These are phyloP conservation scores for Isoetes engelmannii DNA, from an alignment of 83 land plant genomes.

Conservation along the genomic window DNA sequence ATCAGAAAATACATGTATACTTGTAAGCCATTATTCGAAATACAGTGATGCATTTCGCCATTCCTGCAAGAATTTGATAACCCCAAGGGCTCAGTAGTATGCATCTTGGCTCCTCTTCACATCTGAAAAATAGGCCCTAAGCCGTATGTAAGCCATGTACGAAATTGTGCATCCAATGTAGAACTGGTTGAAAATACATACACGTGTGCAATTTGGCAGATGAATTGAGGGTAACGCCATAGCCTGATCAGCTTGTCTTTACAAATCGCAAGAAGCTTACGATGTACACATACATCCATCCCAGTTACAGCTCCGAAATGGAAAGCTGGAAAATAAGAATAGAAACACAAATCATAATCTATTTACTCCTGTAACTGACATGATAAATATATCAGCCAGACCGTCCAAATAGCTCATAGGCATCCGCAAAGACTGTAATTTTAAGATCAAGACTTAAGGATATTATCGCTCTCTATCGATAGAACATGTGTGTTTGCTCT, in stretches of 20 bases:
- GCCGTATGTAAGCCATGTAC: neutral
- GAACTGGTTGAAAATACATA: neutral
- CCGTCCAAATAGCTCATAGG: neutral
- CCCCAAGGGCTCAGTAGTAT: neutral
- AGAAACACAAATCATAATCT: neutral
- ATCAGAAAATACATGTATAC: neutral
- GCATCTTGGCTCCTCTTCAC: neutral
- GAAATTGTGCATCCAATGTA: too few relatives aligned
- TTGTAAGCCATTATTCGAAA: conserved; percentile 1
- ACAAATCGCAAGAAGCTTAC: conserved; percentile 16
- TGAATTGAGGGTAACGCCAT: conserved; percentile 16
- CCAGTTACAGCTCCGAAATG: conserved; percentile 6
- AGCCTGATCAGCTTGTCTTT: conserved; percentile 14
- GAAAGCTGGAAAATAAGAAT: conserved; percentile 6
- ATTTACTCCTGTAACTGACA: neutral
- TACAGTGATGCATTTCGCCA: neutral
- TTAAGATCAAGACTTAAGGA: neutral
- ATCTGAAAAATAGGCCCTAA: neutral
- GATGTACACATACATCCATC: conserved; percentile 21
- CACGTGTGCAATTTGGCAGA: conserved; percentile 12
- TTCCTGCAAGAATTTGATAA: neutral
- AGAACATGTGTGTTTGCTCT: neutral
- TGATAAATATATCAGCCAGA: neutral
- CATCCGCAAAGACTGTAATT: neutral
- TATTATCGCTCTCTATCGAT: neutral